Evolutionary conservation across 331 rosid species (phyloP).

Genomic region (Malus hybrid): DNA sequence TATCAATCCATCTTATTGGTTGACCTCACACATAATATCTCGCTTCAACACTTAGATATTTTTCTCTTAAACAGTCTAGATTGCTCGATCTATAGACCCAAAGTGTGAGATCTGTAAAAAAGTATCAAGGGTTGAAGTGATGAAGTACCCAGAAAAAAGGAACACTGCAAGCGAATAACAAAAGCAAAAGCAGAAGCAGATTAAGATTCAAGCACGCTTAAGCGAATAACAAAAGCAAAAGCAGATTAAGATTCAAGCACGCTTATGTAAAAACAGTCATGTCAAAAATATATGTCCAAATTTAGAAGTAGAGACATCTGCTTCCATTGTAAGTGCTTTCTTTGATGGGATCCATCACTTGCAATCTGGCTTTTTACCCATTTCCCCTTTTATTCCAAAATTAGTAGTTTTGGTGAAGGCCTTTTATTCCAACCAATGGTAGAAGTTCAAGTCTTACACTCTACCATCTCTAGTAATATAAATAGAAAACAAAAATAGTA

Average conservation of each 20-base stretch:
- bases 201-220: not conserved
- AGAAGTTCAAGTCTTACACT: too few species aligned
- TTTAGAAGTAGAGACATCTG: not conserved
- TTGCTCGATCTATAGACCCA: too few species aligned
- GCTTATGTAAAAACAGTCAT: not conserved
- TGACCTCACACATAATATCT: too few species aligned
- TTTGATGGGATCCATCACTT: constrained; percentile 3
- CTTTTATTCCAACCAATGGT: not conserved
- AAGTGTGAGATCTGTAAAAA: rapidly evolving
- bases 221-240: not conserved
- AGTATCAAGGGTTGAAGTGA: not conserved
- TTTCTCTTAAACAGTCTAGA: too few species aligned
- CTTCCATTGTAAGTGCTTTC: constrained; percentile 17
- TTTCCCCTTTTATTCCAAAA: not conserved
- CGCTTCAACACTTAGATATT: too few species aligned
- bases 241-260: not conserved
- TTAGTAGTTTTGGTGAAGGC: not conserved
- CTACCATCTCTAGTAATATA: too few species aligned
- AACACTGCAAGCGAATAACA: not conserved
- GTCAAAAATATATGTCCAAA: not conserved
- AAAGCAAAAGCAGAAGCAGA: not conserved
- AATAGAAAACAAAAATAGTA: too few species aligned
- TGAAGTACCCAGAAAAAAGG: not conserved
- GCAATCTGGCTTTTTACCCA: not conserved
- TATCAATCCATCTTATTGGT: too few species aligned